Conservation (phyloP, 768 basidiomycete genomes). For the Kwoniella sp. region DNA sequence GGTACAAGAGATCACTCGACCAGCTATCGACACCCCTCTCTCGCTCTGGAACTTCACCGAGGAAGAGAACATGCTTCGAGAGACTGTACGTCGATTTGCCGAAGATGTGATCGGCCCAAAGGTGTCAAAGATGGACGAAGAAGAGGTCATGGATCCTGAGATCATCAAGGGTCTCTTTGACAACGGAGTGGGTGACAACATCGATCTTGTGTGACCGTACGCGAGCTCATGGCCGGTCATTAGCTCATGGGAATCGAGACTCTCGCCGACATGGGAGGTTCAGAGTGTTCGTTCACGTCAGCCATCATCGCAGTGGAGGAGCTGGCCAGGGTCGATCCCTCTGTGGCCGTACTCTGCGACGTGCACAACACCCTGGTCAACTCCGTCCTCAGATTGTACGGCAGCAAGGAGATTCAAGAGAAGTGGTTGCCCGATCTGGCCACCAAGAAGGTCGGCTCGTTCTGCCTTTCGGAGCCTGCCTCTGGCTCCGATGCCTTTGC, state of each 20-base stretch:
- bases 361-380: slow-evolving; percentile 99
- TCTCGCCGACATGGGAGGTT: slow-evolving; percentile 71
- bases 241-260: slow-evolving; percentile 99
- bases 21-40: slow-evolving; percentile 41
- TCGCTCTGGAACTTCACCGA: slow-evolving; percentile 75
- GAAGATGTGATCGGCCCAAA: slow-evolving; percentile 82
- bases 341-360: slow-evolving; percentile 92
- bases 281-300: slow-evolving; percentile 85
- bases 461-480: slow-evolving; percentile 86
- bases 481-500: slow-evolving; percentile 98
- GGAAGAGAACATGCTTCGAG: slow-evolving; percentile 89
- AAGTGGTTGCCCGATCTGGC: slow-evolving; percentile 83
- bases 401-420: slow-evolving; percentile 73
- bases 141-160: slow-evolving; percentile 82
- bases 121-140: slow-evolving; percentile 97
- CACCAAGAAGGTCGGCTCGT: slow-evolving; percentile 80
- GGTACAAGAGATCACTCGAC: slow-evolving; percentile 33
- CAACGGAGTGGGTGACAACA: slow-evolving; percentile 67
- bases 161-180: slow-evolving; percentile 86
- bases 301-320: slow-evolving; percentile 97
- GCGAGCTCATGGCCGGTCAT: background rate
- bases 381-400: slow-evolving; percentile 84
- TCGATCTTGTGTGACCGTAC: too few relatives aligned
- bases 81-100: slow-evolving; percentile 83
- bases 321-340: slow-evolving; percentile 90